Percentiles rank a stretch among this genome's conserved stretches.
Conservation (phyloP, 306 rosid species). For the Trichosanthes cucumerina region DNA sequence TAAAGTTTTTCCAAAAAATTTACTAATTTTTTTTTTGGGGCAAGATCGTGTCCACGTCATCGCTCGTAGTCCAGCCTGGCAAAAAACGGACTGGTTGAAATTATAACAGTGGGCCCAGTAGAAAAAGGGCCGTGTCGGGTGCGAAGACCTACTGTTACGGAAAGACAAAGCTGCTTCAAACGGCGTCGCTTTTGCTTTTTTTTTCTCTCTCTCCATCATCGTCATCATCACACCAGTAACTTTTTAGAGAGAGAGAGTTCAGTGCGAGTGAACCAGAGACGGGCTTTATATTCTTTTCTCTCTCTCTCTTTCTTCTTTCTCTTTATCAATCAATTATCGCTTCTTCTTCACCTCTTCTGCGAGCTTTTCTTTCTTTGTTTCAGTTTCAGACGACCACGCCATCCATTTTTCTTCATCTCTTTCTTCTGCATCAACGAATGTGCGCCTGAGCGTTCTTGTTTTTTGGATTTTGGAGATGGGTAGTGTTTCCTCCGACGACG, state of each 20-base stretch:
- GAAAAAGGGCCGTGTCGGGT: conserved; percentile 44
- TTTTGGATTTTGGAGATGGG: conserved; percentile 31
- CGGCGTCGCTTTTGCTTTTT: conserved; percentile 62
- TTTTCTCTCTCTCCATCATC: conserved; percentile 17
- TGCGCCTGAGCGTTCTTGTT: conserved; percentile 21
- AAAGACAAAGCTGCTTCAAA: conserved; percentile 38
- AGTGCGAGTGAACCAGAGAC: not conserved
- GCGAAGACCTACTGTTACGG: conserved; percentile 30
- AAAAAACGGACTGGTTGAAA: not conserved
- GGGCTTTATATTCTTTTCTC: not conserved
- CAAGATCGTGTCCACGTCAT: conserved; percentile 4
- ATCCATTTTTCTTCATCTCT: not conserved
- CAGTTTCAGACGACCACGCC: not conserved
- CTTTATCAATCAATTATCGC: not conserved
- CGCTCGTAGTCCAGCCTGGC: not conserved
- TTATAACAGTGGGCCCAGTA: conserved; percentile 19
- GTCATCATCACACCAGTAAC: not conserved
- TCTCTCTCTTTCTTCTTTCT: not conserved
- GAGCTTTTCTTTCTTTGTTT: not conserved
- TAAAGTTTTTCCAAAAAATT: no score
- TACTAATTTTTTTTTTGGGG: no score
- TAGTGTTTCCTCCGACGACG: conserved; percentile 63
- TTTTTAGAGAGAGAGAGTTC: not conserved
- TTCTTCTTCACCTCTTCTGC: not conserved
- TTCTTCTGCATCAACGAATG: conserved; percentile 12